Evolutionary conservation across 495 filamentous ascomycete species (phyloP).

Genomic region (Glonium stellatum): DNA sequence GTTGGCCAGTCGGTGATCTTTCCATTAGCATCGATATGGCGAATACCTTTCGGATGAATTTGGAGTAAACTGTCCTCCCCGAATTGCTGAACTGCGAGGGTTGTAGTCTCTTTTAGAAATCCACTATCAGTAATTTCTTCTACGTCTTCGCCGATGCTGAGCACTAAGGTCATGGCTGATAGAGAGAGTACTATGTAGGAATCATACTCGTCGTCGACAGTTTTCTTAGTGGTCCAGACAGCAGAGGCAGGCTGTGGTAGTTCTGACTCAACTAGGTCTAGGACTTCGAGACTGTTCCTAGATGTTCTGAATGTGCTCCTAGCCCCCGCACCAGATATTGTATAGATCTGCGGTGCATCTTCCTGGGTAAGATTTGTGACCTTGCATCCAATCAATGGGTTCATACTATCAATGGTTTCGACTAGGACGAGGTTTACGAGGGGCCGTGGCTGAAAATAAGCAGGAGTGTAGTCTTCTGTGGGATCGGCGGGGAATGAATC

Average conservation of each 20-base stretch:
- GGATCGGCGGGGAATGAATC: conserved; percentile 73
- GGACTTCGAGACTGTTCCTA: conserved; percentile 86
- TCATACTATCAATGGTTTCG: conserved; percentile 81
- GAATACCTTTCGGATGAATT: conserved; percentile 89
- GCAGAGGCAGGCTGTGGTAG: conserved; percentile 77
- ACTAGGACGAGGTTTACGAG: conserved; percentile 78
- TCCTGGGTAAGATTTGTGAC: conserved; percentile 82
- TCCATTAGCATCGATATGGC: conserved; percentile 70
- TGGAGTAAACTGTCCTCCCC: conserved; percentile 90
- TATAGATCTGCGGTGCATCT: conserved; percentile 94
- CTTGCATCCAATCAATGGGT: conserved; percentile 83
- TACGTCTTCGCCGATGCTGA: conserved; percentile 93
- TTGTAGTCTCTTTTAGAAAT: conserved; percentile 78
- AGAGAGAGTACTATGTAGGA: conserved; percentile 66
- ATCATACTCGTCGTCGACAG: conserved; percentile 76
- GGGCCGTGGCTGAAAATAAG: conserved; percentile 76
- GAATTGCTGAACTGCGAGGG: conserved; percentile 85
- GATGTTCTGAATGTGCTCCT: conserved; percentile 83
- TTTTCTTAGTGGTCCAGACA: conserved; percentile 92
- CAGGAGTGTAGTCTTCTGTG: conserved; percentile 57
- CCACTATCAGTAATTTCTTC: conserved; percentile 91
- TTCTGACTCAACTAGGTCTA: conserved; percentile 88
- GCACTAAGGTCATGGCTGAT: conserved; percentile 67
- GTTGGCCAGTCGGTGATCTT: conserved; percentile 83
- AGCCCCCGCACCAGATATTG: conserved; percentile 79